These are phyloP conservation scores for Geotrichum fermentans DNA, from an alignment of 1,139 yeast genomes.

Conservation along the genomic window DNA sequence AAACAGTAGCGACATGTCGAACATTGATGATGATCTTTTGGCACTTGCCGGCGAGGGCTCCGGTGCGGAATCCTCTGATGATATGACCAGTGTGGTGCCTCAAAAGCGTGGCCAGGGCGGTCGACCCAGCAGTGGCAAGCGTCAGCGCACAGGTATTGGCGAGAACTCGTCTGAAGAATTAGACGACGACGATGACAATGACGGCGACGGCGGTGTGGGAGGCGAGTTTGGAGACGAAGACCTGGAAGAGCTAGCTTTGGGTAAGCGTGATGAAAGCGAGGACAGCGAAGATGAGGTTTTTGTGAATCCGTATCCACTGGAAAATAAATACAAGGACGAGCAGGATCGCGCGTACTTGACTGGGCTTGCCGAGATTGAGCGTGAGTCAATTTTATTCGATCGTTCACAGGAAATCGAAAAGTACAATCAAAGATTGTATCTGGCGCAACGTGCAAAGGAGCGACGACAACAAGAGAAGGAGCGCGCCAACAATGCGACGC, in stretches of 20 bases:
- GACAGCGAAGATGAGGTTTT: conserved; percentile 44
- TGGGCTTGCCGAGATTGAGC: conserved; percentile 80
- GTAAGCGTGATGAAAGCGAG: conserved; percentile 28
- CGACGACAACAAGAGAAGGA: conserved; percentile 44
- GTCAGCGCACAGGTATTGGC: conserved; percentile 28
- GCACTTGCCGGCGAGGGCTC: conserved; percentile 80
- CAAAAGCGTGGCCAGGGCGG: conserved; percentile 13
- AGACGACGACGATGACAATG: conserved; percentile 35
- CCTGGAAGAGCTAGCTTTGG: conserved; percentile 36
- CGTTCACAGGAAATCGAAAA: conserved; percentile 89
- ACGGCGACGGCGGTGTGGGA: conserved; percentile 33
- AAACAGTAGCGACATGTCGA: conserved; percentile 25
- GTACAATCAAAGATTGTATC: conserved; percentile 72
- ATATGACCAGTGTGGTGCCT: conserved; percentile 23
- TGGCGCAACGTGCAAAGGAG: conserved; percentile 72
- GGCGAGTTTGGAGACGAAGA: conserved; percentile 34
- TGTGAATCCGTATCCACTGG: conserved; percentile 82
- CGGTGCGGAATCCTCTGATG: conserved; percentile 28
- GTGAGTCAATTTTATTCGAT: conserved; percentile 86
- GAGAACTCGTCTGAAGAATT: conserved; percentile 19
- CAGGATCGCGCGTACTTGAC: conserved; percentile 64
- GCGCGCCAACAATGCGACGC: conserved; percentile 31
- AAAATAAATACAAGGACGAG: conserved; percentile 84
- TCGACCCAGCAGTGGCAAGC: conserved; percentile 22
- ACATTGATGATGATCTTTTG: conserved; percentile 64